phyloP scores from a whole-genome alignment of 2,329 filamentous ascomycete genomes.

The Chaetomiaceae sp. region DNA sequence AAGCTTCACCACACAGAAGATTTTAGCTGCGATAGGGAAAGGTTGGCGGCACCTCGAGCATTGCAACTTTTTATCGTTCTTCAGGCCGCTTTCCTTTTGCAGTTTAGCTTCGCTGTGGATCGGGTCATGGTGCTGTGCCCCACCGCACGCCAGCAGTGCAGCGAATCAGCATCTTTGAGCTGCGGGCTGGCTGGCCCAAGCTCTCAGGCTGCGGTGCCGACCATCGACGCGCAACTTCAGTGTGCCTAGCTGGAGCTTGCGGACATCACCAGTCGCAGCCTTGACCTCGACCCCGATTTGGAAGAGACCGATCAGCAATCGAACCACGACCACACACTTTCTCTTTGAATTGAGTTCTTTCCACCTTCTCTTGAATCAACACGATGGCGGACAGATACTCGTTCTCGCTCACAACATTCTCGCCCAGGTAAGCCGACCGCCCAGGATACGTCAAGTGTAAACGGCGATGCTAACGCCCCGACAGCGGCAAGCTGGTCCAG shows the following conservation, averaged over 20 bases:
- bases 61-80: conserved; percentile 11
- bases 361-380: conserved; percentile 22
- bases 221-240: conserved; percentile 25
- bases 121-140: not conserved
- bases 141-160: not conserved
- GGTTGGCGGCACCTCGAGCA: not conserved
- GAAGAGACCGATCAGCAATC: not conserved
- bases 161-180: conserved; percentile 18
- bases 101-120: conserved; percentile 6
- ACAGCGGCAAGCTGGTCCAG: conserved; percentile 96
- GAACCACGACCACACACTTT: no score
- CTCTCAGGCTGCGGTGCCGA: conserved; percentile 22
- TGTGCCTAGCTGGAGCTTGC: conserved; percentile 23
- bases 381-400: conserved; percentile 97
- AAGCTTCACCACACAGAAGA: not conserved
- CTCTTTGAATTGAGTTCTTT: not conserved
- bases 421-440: conserved; percentile 70
- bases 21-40: conserved; percentile 6
- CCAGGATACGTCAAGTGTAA: conserved; percentile 9
- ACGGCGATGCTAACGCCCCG: conserved; percentile 19
- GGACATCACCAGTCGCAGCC: conserved; percentile 17
- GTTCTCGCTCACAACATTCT: conserved; percentile 99
- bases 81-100: conserved; percentile 9
- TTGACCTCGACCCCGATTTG: conserved; percentile 1
- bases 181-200: conserved; percentile 20